Evolutionary conservation across 768 basidiomycete genomes (phyloP).

Genomic region (Pholiota molesta): DNA sequence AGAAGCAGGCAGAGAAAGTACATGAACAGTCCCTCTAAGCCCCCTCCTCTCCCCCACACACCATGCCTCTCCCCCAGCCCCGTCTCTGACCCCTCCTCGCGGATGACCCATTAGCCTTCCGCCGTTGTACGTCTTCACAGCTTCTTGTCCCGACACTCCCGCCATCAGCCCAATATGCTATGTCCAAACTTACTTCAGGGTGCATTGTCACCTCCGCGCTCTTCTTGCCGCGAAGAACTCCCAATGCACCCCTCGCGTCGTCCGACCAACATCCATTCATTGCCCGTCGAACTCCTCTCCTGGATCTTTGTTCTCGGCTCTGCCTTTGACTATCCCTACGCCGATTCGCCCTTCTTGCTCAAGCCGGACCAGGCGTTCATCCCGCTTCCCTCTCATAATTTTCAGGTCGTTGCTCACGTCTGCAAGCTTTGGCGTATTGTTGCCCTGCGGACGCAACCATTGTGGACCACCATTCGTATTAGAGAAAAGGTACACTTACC

Average conservation of each 20-base stretch:
- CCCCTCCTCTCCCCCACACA: constrained; percentile 16
- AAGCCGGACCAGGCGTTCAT: constrained; percentile 48
- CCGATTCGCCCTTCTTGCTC: constrained; percentile 50
- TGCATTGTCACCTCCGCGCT: constrained; percentile 13
- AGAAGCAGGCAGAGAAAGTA: constrained; percentile 25
- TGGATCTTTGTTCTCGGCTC: constrained; percentile 60
- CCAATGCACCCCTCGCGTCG: constrained; percentile 19
- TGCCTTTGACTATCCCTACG: constrained; percentile 44
- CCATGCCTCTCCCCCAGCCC: constrained; percentile 14
- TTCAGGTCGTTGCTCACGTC: constrained; percentile 60
- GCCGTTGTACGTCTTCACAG: constrained; percentile 21
- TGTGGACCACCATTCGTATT: constrained; percentile 63
- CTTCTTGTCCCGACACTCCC: constrained; percentile 11
- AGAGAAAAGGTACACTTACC: constrained; percentile 50
- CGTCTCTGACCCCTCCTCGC: constrained; percentile 12
- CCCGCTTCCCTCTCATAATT: constrained; percentile 43
- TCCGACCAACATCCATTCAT: constrained; percentile 39
- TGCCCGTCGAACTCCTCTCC: constrained; percentile 63
- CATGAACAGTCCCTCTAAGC: constrained; percentile 22
- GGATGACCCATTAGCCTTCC: constrained; percentile 9
- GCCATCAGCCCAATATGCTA: constrained; percentile 20
- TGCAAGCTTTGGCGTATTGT: constrained; percentile 59
- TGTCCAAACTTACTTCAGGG: constrained; percentile 19
- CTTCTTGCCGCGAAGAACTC: constrained; percentile 19
- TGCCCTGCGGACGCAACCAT: constrained; percentile 48